Conservation (phyloP, 345 rosid species). For the Corymbia maculata region DNA sequence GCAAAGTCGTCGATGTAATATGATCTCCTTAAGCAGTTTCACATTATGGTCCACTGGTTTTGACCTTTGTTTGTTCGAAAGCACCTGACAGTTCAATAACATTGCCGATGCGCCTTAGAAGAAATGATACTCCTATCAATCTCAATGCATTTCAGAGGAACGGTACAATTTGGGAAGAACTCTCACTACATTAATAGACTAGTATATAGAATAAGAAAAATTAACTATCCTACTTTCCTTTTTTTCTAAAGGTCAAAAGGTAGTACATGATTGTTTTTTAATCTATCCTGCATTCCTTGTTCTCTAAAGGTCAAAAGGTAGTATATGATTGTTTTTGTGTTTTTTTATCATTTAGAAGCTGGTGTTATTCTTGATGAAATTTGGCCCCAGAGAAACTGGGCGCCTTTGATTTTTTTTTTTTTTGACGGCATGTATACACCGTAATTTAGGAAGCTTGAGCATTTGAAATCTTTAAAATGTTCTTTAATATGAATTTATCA, state of each 20-base stretch:
- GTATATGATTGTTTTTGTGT: no score
- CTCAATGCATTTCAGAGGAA: background rate
- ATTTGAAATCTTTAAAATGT: background rate
- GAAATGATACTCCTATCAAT: background rate
- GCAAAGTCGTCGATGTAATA: background rate
- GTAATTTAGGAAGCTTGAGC: background rate
- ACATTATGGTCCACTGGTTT: background rate
- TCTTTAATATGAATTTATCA: background rate
- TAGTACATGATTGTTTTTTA: background rate
- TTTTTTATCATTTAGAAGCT: background rate
- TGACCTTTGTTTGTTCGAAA: background rate
- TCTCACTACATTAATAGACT: no score
- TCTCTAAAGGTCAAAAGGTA: background rate
- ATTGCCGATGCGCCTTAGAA: background rate
- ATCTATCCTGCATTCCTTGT: background rate
- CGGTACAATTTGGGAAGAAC: background rate
- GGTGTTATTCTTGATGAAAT: background rate
- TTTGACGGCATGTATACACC: background rate
- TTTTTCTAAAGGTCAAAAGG: background rate
- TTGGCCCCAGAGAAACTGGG: background rate
- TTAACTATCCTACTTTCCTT: background rate
- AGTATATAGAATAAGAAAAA: background rate
- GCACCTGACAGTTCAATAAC: background rate
- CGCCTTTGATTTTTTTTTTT: background rate
- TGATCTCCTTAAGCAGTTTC: background rate